Evolutionary conservation across 2,329 filamentous ascomycete genomes (phyloP), one percentile per base, ranked within the genome.

Genomic region (Pyrenophora teres): DNA sequence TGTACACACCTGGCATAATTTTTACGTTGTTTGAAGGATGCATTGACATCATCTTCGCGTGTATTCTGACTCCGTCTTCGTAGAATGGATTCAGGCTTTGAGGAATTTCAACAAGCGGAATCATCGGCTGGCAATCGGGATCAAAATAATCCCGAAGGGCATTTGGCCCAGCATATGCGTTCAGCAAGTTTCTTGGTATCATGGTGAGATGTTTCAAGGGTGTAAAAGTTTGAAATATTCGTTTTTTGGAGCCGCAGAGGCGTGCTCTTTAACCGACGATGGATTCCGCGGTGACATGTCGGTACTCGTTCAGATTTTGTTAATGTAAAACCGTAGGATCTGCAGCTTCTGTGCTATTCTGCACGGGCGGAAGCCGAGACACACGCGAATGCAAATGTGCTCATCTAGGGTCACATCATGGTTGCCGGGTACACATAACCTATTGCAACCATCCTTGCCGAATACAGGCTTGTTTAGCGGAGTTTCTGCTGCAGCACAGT

Each of bases 11-110:
- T 60, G 84, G 84, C 70, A 87, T 78, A 2, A 81, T 78, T 64
- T 87, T 87, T 58, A 87, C 84, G 40, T 87, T 87, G 54, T 87
- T 83, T 3, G 83, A 82, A 0, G 85, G 84, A 60, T 84, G 82
- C 75, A 82, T 81, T 2, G 82, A 83, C 79, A 87, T 81, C 82
- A 87, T 83, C 71, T 87, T 87, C 32, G 84, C 84, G 56, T 85
- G 86, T 45, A 87, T 84, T 9, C 82, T 78, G 4, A 87, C 80
- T 3, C 82, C 81, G 79, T 86, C 78, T 21, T 77, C 56, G 16
- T 78, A 75, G 55, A 80, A 83, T 2, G 83, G 83, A 52, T 87
- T 87, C 30, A 87, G 73, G 9, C 70, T 71, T 13, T 76, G 74
- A 0, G 84, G 84, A 3, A 87, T 71, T 69, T 87, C 85, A 4